Evolutionary conservation across 257 asterid genomes (phyloP), one percentile per base, ranked within the genome.

Genomic region (Primulina huaijiensis): DNA sequence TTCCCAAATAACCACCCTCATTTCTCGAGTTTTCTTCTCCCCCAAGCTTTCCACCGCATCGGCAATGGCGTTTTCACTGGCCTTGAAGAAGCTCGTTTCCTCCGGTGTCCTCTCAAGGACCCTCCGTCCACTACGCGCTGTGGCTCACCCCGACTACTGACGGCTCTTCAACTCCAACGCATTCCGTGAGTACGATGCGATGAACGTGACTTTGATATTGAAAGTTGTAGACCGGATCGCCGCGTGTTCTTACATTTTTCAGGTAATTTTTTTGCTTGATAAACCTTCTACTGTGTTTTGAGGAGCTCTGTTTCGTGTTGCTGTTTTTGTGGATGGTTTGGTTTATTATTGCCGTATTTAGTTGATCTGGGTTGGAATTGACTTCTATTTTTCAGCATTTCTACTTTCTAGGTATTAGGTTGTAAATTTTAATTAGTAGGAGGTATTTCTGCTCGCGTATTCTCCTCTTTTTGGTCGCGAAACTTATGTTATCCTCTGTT

Each of bases 201-300:
- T 3, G 86, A 73, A 16, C 80, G 87, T 46, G 85, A 77, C 12
- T 34, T 55, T 0, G 86, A 79, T 56, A 67, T 68, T 17, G 85
- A 79, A 9, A 80, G 82, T 58, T 80, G 80, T 7, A 52, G 72
- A 19, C 3, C 34, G 34, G 82, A 75, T 27, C 80, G 84, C n/a
- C 82, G 87, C 62, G 71, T 74, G 10, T 77, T 80, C 76, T 80
- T 80, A 1, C 89, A 87, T 0, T 82, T 84, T 83, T 25, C 81
- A 59, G 87, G 89, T 84, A 76, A 69, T 73, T 16, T 65, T 75
- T 25, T 16, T 57, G 14, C 1, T 1, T 37, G 3, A 37, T 9
- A 3, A 37, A 1, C 20, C 8, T 16, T 16, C 7, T 50, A 16
- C 7, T 16, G 19, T 7, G 16, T 50, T 3, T 1, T 50, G 19